Conservation (phyloP, 2,329 filamentous ascomycete species). For the Penicillium oxalicum region DNA sequence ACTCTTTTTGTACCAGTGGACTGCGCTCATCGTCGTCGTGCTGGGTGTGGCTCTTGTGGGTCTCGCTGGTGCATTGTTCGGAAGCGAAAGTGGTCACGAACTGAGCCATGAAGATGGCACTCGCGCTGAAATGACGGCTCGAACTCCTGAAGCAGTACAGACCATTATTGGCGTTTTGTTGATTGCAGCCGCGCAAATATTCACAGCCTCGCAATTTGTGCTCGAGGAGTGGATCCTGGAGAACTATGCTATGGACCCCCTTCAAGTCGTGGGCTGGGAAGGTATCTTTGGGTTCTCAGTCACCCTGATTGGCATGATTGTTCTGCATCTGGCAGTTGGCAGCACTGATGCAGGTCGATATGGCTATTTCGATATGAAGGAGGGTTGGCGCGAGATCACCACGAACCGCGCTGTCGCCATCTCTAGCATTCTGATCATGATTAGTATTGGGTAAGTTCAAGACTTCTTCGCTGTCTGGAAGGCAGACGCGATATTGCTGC, state of each 20-base stretch:
- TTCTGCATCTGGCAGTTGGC: slow-evolving; percentile 73
- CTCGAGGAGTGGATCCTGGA: slow-evolving; percentile 90
- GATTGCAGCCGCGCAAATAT: slow-evolving; percentile 91
- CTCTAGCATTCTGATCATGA: slow-evolving; percentile 86
- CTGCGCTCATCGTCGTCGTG: slow-evolving; percentile 79
- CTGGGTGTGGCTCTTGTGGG: slow-evolving; percentile 84
- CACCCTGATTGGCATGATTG: slow-evolving; percentile 70
- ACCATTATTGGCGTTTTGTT: slow-evolving; percentile 79
- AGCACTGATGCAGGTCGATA: slow-evolving; percentile 64
- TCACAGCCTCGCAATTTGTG: slow-evolving; percentile 94
- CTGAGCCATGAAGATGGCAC: slow-evolving; percentile 26
- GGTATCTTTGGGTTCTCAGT: slow-evolving; percentile 82
- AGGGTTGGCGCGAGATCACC: slow-evolving; percentile 77
- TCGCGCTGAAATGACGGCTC: slow-evolving; percentile 34
- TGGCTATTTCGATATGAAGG: slow-evolving; percentile 84
- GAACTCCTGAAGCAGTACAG: slow-evolving; percentile 54
- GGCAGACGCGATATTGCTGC: too few species aligned
- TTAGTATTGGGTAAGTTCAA: slow-evolving; percentile 78
- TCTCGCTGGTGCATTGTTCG: slow-evolving; percentile 75
- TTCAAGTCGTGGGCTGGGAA: slow-evolving; percentile 94
- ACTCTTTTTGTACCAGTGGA: slow-evolving; percentile 85
- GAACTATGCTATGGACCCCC: slow-evolving; percentile 70
- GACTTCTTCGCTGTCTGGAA: too few species aligned
- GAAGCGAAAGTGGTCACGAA: slow-evolving; percentile 46
- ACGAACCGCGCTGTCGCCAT: slow-evolving; percentile 64